Evolutionary conservation across 352 stramenopile genomes (phyloP).

Genomic region (Saprolegnia parasitica): DNA sequence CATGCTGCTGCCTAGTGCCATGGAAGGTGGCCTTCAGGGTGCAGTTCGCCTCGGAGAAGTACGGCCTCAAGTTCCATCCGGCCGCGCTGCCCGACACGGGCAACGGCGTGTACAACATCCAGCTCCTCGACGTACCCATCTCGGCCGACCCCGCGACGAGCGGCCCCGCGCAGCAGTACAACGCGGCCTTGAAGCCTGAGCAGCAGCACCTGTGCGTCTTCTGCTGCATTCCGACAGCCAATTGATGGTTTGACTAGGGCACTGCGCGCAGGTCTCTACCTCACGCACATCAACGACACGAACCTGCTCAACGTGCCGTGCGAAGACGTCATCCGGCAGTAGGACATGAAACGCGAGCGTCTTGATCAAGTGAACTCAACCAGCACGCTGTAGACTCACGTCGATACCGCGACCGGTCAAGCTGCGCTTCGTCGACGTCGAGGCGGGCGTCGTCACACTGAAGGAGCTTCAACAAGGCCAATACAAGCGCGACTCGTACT

Average conservation of each 20-base stretch:
- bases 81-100: conserved; percentile 75
- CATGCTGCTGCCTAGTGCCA: conserved; percentile 35
- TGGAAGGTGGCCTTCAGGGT: conserved; percentile 84
- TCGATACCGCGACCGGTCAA: conserved; percentile 49
- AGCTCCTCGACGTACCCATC: conserved; percentile 68
- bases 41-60: conserved; percentile 74
- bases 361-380: neutral
- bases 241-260: conserved; percentile 31
- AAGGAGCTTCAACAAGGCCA: conserved; percentile 45
- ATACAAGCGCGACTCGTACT: conserved; percentile 16
- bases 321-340: conserved; percentile 63
- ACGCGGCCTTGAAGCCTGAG: conserved; percentile 46
- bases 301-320: conserved; percentile 59
- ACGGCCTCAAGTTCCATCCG: conserved; percentile 69
- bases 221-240: neutral
- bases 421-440: conserved; percentile 68
- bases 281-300: conserved; percentile 77
- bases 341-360: neutral
- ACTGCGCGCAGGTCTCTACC: conserved; percentile 62
- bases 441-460: conserved; percentile 66
- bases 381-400: conserved; percentile 40
- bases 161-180: conserved; percentile 69
- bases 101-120: conserved; percentile 80
- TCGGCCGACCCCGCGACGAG: conserved; percentile 27
- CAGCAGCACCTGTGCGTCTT: conserved; percentile 54